Evolutionary conservation across 1,284 basidiomycete genomes (phyloP).

Genomic region (Rhodotorula sp.): DNA sequence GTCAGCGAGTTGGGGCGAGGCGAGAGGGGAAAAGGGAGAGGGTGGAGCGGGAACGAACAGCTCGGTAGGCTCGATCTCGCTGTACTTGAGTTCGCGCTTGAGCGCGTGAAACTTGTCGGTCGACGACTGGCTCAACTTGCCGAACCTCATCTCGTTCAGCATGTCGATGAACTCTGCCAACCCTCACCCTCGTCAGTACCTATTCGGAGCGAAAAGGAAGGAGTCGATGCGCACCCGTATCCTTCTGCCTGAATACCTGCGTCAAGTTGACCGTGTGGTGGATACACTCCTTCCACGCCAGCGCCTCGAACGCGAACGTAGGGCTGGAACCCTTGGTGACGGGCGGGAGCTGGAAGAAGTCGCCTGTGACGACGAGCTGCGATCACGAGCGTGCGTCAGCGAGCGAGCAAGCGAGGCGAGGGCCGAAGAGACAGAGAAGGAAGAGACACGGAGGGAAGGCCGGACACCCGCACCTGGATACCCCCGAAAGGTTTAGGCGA

Average conservation of each 20-base stretch:
- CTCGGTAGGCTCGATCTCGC: conserved; percentile 75
- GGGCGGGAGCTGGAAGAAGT: conserved; percentile 96
- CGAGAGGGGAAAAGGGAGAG: neutral
- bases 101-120: conserved; percentile 63
- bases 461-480: conserved; percentile 68
- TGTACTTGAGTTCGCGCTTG: conserved; percentile 59
- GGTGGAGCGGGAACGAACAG: conserved; percentile 57
- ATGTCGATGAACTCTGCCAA: conserved; percentile 75
- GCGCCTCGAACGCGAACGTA: conserved; percentile 84
- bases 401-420: neutral
- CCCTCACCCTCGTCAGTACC: neutral
- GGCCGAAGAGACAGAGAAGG: neutral
- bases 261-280: conserved; percentile 76
- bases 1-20: neutral
- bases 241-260: conserved; percentile 74
- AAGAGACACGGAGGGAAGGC: neutral
- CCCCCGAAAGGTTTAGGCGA: conserved; percentile 75
- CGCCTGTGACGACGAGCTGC: conserved; percentile 86
- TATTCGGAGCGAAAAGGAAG: neutral
- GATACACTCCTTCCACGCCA: conserved; percentile 75
- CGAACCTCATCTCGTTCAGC: conserved; percentile 86
- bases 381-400: neutral
- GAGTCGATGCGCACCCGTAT: conserved; percentile 49
- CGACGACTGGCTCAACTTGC: conserved; percentile 60
- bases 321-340: conserved; percentile 57